phyloP scores from a whole-genome alignment of 1,139 yeast genomes.

The Candida tetrigidarum region DNA sequence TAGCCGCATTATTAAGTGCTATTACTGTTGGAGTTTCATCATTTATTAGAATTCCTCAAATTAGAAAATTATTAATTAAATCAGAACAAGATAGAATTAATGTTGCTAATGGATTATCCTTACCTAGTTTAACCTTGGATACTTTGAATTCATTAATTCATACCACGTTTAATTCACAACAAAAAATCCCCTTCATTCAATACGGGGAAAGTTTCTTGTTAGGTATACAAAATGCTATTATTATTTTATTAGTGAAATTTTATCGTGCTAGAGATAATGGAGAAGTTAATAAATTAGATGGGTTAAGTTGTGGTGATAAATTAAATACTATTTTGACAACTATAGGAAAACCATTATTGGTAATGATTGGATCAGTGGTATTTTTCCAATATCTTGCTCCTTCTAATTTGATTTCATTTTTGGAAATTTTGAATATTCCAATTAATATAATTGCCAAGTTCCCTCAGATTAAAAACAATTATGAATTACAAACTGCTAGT shows the following conservation, averaged over 20 bases:
- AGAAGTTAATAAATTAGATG: slow-evolving; percentile 20
- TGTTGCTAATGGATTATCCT: slow-evolving; percentile 45
- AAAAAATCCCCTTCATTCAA: slow-evolving; percentile 39
- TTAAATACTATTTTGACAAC: slow-evolving; percentile 23
- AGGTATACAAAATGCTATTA: slow-evolving; percentile 44
- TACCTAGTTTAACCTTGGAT: slow-evolving; percentile 42
- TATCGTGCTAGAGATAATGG: slow-evolving; percentile 29
- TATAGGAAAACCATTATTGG: slow-evolving; percentile 31
- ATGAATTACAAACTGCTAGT: slow-evolving; percentile 52
- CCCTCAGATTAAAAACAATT: slow-evolving; percentile 58
- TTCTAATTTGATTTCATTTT: slow-evolving; percentile 28
- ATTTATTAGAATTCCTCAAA: slow-evolving; percentile 48
- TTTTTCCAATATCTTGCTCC: slow-evolving; percentile 41
- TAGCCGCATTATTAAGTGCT: slow-evolving; percentile 39
- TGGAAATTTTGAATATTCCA: slow-evolving; percentile 60
- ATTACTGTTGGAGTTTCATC: slow-evolving; percentile 46
- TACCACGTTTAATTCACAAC: slow-evolving; percentile 43
- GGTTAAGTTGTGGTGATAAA: slow-evolving; percentile 21
- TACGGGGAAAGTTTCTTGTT: slow-evolving; percentile 49
- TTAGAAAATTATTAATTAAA: slow-evolving; percentile 35
- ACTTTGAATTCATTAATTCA: slow-evolving; percentile 44
- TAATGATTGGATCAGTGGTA: slow-evolving; percentile 31
- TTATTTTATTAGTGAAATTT: slow-evolving; percentile 42
- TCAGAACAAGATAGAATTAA: slow-evolving; percentile 29
- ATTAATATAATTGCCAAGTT: slow-evolving; percentile 54